phyloP scores from a whole-genome alignment of 192 early-diverging fungal species.

The Backusella tarrabulga region DNA sequence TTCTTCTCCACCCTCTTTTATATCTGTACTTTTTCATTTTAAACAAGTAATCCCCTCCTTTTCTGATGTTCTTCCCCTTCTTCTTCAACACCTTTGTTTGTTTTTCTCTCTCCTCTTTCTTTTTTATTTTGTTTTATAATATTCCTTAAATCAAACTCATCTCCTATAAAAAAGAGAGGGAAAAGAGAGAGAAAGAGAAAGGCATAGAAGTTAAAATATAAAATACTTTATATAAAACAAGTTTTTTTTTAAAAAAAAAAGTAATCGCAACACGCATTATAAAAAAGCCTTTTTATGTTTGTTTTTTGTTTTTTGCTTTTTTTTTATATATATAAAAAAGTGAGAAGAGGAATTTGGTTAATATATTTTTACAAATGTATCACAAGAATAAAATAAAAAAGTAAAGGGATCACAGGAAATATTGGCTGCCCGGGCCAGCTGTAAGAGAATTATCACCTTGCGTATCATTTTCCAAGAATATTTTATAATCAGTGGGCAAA shows the following conservation, averaged over 20 bases:
- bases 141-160: neutral
- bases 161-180: neutral
- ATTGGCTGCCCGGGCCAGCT: constrained; percentile 33
- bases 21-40: neutral
- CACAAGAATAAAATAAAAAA: constrained; percentile 2
- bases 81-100: neutral
- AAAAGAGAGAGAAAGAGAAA: neutral
- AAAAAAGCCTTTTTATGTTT: neutral
- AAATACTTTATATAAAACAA: neutral
- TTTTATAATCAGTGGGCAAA: constrained; percentile 25
- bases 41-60: neutral
- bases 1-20: neutral
- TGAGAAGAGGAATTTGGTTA: neutral
- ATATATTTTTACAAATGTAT: constrained; percentile 9
- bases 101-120: constrained; percentile 16
- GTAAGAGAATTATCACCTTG: constrained; percentile 29
- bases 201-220: neutral
- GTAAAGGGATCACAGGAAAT: constrained; percentile 28
- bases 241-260: neutral
- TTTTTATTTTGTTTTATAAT: constrained; percentile 11
- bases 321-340: neutral
- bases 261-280: neutral
- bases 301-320: neutral
- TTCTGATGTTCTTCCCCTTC: constrained; percentile 3
- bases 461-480: constrained; percentile 36